Evolutionary conservation across 2,329 filamentous ascomycete species (phyloP), one percentile per base, ranked within the genome.

Genomic region (Graphium sp.): DNA sequence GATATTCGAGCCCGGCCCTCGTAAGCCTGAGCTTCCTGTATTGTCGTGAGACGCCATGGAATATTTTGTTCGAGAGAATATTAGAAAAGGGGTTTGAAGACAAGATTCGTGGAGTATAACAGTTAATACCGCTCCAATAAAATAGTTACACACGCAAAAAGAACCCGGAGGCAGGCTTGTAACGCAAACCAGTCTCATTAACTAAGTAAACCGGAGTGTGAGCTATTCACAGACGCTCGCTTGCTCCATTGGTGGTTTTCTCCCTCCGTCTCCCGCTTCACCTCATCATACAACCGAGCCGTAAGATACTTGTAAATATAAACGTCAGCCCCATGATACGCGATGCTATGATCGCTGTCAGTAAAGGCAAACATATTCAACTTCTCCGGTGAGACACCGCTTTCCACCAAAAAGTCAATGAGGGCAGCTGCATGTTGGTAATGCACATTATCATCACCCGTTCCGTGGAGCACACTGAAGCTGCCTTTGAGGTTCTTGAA

Each of bases 391-490:
- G 61, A 58, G 1, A 79, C 67, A 0, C 63, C 64, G 1, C 49
- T 60, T 1, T 62, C 60, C 18, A 78, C 66, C 0, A 80, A 48
- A 14, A 72, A 44, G 38, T 80, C 72, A 0, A 71, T 50, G 19
- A 80, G 45, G 1, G 63, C 69, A 0, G 72, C 73, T 0, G 63
- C 41, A 35, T 80, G 68, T 48, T 79, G 73, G 43, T 74, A 78
- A 41, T 80, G 74, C 10, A 79, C 74, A 29, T 80, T 80, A 39
- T 79, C 74, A 36, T 80, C 74, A 1, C 71, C 73, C 0, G 68
- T 67, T 0, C 74, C 74, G 40, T 80, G 74, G 34, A 73, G 60
- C 24, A 80, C 56, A 5, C 70, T 52, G 35, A 76, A 67, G 3
- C 63, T 60, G 4, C 74, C 74, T 0, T 53, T 53, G 7, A 74